Evolutionary conservation across 2,329 filamentous ascomycete genomes (phyloP).

Genomic region (Metarhizium guizhouense): DNA sequence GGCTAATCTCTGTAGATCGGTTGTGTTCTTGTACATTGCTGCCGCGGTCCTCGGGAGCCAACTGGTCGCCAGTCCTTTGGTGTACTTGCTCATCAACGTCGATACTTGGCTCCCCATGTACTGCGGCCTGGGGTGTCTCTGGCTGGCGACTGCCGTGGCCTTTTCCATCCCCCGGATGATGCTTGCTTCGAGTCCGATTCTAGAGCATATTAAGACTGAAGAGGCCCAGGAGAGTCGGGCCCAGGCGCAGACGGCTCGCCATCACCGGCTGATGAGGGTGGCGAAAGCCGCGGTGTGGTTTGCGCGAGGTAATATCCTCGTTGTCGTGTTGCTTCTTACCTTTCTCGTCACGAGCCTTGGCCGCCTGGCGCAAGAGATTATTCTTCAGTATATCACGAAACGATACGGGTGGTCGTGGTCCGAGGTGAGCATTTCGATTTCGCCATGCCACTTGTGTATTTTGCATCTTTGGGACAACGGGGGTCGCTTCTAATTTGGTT

Average conservation of each 20-base stretch:
- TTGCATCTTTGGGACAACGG: not conserved
- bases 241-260: not conserved
- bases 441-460: not conserved
- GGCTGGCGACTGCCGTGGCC: not conserved
- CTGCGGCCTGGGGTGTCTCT: not conserved
- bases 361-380: conserved; percentile 6
- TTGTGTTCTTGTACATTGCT: conserved; percentile 11
- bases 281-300: not conserved
- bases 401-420: conserved; percentile 10
- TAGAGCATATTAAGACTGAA: not conserved
- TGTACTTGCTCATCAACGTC: conserved; percentile 9
- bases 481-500: not conserved
- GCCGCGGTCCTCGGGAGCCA: conserved; percentile 8
- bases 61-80: conserved; percentile 11
- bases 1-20: conserved; percentile 6
- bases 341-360: conserved; percentile 7
- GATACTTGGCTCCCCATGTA: conserved; percentile 7
- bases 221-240: not conserved
- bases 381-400: conserved; percentile 10
- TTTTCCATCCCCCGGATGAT: not conserved
- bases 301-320: not conserved
- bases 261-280: not conserved
- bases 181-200: too few relatives aligned
- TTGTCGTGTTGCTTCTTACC: conserved; percentile 1
- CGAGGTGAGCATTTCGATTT: not conserved